Evolutionary conservation across 2,329 filamentous ascomycete genomes (phyloP), one percentile per base, ranked within the genome.

Genomic region (Exserohilum turcica): DNA sequence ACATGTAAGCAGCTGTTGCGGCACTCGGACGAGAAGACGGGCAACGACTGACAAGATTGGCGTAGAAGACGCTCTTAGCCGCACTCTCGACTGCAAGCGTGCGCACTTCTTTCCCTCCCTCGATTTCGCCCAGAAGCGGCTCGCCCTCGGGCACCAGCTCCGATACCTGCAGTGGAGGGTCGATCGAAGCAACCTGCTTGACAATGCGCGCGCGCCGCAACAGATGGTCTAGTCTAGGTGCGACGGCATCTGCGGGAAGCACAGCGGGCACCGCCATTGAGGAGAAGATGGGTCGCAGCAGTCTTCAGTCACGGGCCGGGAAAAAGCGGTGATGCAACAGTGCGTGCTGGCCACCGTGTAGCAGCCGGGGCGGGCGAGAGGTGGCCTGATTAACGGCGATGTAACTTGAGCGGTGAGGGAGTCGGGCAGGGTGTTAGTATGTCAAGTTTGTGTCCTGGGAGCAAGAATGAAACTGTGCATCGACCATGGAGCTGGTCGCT

Each of bases 61-160:
- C 80, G 74, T 91, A 91, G 76, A 97, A 95, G 42, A 89, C 83
- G 64, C 89, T 85, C 65, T 91, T 87, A 44, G 89, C 89, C 9
- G 91, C 92, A 15, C 89, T 92, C 74, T 97, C 94, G 40, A 96
- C 85, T 18, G 90, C 82, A 29, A 87, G 86, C 70, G 86, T 86
- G 31, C 77, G 76, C 21, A 74, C 71, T 61, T 87, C 85, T 38
- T 83, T 82, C 54, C 65, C 61, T 28, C 59, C 66, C 36, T 61
- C 56, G 42, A 61, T 49, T n/a, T 60, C 52, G 2, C 57, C 59
- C 32, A 73, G 56, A 13, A 75, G 61, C 37, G 63, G 49, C 31
- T 71, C 67, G 15, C 63, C 59, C 18, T 69, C 67, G 2, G 61
- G 56, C 12, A 69, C 60, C 32, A 81, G 64, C 39, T 77, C 74